phyloP scores from a whole-genome alignment of 495 filamentous ascomycete genomes.

The Bacidia rubella region DNA sequence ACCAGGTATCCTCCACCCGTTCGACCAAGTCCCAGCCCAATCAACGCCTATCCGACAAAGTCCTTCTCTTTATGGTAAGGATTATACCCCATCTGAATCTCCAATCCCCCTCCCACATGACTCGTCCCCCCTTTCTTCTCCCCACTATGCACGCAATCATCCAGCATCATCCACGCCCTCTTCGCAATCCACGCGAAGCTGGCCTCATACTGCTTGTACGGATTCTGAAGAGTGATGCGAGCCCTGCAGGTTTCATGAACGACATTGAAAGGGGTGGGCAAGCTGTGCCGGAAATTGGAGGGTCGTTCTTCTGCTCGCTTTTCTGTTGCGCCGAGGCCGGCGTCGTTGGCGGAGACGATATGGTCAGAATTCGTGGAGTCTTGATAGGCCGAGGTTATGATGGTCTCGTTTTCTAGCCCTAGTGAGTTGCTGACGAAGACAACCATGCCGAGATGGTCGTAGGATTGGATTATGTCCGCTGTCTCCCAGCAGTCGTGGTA shows the following conservation, averaged over 20 bases:
- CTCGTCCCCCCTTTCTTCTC: background rate
- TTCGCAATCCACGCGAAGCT: background rate
- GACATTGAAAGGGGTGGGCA: background rate
- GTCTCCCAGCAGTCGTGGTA: background rate
- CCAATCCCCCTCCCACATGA: background rate
- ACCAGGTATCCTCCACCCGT: no score
- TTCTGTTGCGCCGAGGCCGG: background rate
- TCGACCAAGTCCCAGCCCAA: no score
- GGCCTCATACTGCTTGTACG: background rate
- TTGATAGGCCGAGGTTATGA: background rate
- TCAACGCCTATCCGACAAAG: no score
- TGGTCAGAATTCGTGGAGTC: no score
- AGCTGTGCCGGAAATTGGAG: background rate
- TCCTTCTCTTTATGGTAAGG: no score
- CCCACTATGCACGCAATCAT: background rate
- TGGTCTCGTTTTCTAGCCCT: background rate
- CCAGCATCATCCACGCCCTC: background rate
- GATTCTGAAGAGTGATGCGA: background rate
- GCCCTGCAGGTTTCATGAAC: background rate
- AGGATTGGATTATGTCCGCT: background rate
- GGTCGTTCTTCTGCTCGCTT: background rate
- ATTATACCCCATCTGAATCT: background rate
- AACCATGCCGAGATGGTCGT: background rate
- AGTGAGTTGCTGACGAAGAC: background rate
- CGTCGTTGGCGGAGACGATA: background rate